A percentile compares a stretch with the other conserved stretches of the same genome.
Conservation (phyloP, 331 rosid species). For the Acacia concinna region DNA sequence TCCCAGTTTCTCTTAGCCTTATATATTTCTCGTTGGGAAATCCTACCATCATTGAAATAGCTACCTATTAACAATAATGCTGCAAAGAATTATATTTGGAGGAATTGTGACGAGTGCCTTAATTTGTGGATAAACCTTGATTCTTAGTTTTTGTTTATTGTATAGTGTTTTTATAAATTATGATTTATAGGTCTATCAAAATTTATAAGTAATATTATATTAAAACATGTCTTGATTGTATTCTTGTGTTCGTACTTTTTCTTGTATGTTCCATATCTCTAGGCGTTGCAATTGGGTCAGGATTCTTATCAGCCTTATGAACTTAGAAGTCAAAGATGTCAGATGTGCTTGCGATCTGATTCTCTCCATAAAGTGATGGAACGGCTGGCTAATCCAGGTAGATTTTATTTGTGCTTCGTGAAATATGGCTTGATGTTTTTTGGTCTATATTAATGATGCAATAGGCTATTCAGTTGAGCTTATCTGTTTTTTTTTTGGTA, state of each 20-base stretch:
- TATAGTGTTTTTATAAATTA: background rate
- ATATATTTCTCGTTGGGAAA: background rate
- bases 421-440: background rate
- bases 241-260: conserved; percentile 7
- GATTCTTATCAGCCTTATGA: conserved; percentile 66
- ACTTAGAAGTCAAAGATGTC: conserved; percentile 85
- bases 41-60: background rate
- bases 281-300: conserved; percentile 95
- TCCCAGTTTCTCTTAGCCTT: background rate
- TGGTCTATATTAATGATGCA: background rate
- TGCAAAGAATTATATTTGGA: background rate
- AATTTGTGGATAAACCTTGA: background rate
- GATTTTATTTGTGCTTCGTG: conserved; percentile 7
- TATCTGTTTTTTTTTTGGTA: background rate
- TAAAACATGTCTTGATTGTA: background rate
- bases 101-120: background rate
- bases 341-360: conserved; percentile 93
- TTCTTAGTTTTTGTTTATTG: background rate
- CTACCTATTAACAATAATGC: background rate
- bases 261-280: conserved; percentile 26
- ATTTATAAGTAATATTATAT: background rate
- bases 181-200: background rate
- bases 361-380: conserved; percentile 91
- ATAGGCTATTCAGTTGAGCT: conserved; percentile 15
- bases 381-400: conserved; percentile 86